Evolutionary conservation across 2,329 filamentous ascomycete genomes (phyloP).

Genomic region (Apiospora arundinis): DNA sequence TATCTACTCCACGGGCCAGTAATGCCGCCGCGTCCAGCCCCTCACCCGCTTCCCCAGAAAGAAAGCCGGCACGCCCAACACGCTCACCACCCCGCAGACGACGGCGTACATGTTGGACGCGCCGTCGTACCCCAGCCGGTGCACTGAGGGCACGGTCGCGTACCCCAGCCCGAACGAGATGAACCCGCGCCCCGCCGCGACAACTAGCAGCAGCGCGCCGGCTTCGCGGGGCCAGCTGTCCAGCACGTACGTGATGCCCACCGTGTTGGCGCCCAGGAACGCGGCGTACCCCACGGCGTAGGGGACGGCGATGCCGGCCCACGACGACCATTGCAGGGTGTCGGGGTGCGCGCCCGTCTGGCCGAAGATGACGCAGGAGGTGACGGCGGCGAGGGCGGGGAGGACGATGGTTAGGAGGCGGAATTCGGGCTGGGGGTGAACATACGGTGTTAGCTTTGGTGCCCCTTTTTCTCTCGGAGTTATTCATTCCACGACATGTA

Average conservation of each 20-base stretch:
- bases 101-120: slow-evolving; percentile 33
- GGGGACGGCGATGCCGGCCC: slow-evolving; percentile 30
- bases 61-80: slow-evolving; percentile 20
- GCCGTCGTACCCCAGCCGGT: slow-evolving; percentile 30
- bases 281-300: slow-evolving; percentile 33
- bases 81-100: slow-evolving; percentile 27
- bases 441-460: not conserved
- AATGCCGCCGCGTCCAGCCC: slow-evolving; percentile 1
- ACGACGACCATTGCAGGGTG: slow-evolving; percentile 43
- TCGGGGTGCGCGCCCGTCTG: slow-evolving; percentile 13
- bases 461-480: too few relatives aligned
- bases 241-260: slow-evolving; percentile 37
- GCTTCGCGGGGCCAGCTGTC: slow-evolving; percentile 39
- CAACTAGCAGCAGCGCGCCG: slow-evolving; percentile 33
- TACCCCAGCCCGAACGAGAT: slow-evolving; percentile 37
- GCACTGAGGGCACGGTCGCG: slow-evolving; percentile 31
- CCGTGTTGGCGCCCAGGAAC: slow-evolving; percentile 36
- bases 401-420: slow-evolving; percentile 22
- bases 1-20: slow-evolving; percentile 15
- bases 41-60: slow-evolving; percentile 17
- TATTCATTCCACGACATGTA: too few relatives aligned
- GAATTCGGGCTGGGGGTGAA: slow-evolving; percentile 22
- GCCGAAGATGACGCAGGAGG: slow-evolving; percentile 25
- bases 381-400: slow-evolving; percentile 22
- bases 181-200: slow-evolving; percentile 35